A percentile compares a stretch with the other conserved stretches of the same genome.
Evolutionary conservation across 805 yeast genomes (phyloP).

Genomic region (Middelhovenomyces tepae): DNA sequence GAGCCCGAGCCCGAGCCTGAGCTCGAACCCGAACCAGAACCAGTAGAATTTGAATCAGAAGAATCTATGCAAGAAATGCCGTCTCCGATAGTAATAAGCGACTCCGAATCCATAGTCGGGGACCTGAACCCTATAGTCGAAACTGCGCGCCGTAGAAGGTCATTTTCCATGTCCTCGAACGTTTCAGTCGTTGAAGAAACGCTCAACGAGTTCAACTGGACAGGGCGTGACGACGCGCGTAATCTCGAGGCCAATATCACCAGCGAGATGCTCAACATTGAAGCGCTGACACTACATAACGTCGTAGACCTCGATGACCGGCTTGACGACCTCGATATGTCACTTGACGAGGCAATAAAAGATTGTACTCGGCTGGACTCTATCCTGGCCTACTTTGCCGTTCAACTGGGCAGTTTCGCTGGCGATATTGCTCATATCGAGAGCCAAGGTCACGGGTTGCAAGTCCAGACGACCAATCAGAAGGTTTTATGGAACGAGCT

Average conservation of each 20-base stretch:
- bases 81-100: too few relatives aligned
- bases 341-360: conserved; percentile 35
- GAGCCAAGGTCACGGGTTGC: conserved; percentile 68
- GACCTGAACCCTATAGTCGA: too few relatives aligned
- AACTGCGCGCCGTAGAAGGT: conserved; percentile 12
- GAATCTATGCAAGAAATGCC: too few relatives aligned
- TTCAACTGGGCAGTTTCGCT: conserved; percentile 54
- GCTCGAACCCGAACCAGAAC: too few relatives aligned
- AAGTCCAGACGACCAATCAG: conserved; percentile 74
- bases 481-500: conserved; percentile 65
- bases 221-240: conserved; percentile 53
- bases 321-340: conserved; percentile 34
- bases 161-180: conserved; percentile 6
- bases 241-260: conserved; percentile 49
- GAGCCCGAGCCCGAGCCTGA: too few relatives aligned
- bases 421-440: conserved; percentile 67
- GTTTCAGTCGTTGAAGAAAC: conserved; percentile 46
- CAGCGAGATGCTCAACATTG: conserved; percentile 51
- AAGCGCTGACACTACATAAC: conserved; percentile 51
- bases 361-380: conserved; percentile 53
- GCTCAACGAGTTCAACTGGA: conserved; percentile 74
- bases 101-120: too few relatives aligned
- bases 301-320: conserved; percentile 42
- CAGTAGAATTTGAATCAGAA: too few relatives aligned
- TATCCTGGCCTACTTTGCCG: conserved; percentile 45